Base-by-base conservation (phyloP, 2,329 filamentous ascomycete genomes). In the Fusarium siculi region DNA sequence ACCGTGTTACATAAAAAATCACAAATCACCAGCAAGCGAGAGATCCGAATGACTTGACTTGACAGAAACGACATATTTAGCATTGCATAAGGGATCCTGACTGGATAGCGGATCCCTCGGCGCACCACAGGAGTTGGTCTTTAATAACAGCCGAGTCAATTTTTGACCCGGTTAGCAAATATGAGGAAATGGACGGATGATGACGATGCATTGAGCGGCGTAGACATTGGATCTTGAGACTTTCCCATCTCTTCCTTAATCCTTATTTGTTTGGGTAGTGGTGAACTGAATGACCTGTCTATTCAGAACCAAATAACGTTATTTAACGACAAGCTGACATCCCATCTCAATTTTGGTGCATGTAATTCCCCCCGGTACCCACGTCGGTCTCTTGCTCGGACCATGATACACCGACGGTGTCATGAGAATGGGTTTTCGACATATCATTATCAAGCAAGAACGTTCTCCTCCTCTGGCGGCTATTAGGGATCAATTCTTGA, bases 1-100 rank as follows among this genome's bases (percentile, higher is more conserved):
- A 81, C 66, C 80, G 80, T 49, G 80, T 81, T 70, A 80, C 80
- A 62, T 81, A 78, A 63, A 59, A 39, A 67, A 18, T 55, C 25
- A n/a, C 49, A 44, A 49, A 54, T 68, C 19, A 55, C 42, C 37
- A 65, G 40, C 52, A 54, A 65, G 43, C 52, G 21, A 61, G 56
- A 43, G 57, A 54, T 36, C 56, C 44, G 42, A 58, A 54, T 39
- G 63, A 63, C 54, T 40, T 63, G 40, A 54, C 16, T 36, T 63
- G 40, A 56, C 12, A 60, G 36, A 42, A 59, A 46, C 54, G 54
- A 61, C 40, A 57, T 60, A 68, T 60, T 63, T 63, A 74, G 72
- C 72, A 73, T 74, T 74, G 73, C 72, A 76, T 77, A 70, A 62
- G 56, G 68, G 76, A 66, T 74, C 68, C 52, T 37, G 50, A 37